Evolutionary conservation across 352 stramenopile species (phyloP), one percentile per base, ranked within the genome.

Genomic region (Globisporangium uncinulatum): DNA sequence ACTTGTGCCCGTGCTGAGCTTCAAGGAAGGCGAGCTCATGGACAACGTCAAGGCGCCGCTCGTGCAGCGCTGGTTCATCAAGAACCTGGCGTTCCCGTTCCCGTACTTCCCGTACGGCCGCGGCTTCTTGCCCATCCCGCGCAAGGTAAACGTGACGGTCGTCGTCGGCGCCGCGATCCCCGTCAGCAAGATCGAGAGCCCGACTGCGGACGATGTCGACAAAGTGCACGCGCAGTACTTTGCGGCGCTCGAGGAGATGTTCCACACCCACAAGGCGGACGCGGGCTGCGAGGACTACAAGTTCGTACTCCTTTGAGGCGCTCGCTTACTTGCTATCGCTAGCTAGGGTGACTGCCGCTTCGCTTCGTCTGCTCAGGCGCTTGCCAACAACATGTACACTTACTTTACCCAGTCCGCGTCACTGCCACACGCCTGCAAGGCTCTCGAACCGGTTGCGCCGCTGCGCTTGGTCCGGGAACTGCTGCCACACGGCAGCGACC

Each of bases 1-100:
- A 34, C 60, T 94, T 2, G 82, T 94, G 24, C 84, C 84, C 0
- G 66, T 94, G 34, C 63, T 94, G 10, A 92, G 82, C 60, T 94
- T 89, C 62, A 79, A 88, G 37, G 84, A 94, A 62, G 79, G 76
- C 34, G 84, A 94, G 48, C 78, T 85, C 55, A 75, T 94, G 73
- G 81, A 92, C 67, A 94, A 92, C 56, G 61, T 94, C 17, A 73
- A 71, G n/a, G 74, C 71, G n/a, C 80, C 84, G 11, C 62, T 71
- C 52, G 42, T 94, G 31, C 82, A 94, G 67, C 68, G 69, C 20
- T 94, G 84, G 84, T 91, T 86, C 43, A 69, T 92, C 53, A 87
- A 86, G 58, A 75, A 76, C 41, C 67, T 94, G 21, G 82, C 79
- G 17, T 86, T 94, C 45, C 84, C 84, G 47, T 85, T 91, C 59